phyloP scores from a whole-genome alignment of 176 grass and related monocot species.

The Oryza brachyantha region DNA sequence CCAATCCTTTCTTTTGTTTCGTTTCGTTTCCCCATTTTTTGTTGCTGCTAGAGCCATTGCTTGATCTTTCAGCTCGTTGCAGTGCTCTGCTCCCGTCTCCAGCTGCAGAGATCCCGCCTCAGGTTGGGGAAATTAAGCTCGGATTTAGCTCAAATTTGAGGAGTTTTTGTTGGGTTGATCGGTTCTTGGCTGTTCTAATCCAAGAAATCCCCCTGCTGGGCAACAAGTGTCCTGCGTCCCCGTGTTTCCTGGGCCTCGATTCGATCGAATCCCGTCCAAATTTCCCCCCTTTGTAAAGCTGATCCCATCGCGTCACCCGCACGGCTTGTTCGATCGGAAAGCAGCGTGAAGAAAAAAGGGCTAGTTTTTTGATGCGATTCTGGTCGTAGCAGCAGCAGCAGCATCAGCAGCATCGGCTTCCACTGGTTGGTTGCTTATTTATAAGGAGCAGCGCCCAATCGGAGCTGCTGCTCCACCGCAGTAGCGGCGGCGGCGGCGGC shows the following conservation, averaged over 20 bases:
- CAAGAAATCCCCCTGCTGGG: slow-evolving; percentile 11
- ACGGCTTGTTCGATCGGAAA: slow-evolving; percentile 31
- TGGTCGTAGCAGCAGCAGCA: slow-evolving; percentile 24
- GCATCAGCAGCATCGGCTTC: slow-evolving; percentile 16
- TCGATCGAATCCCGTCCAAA: slow-evolving; percentile 56
- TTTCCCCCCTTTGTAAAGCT: slow-evolving; percentile 40
- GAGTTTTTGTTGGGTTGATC: no score
- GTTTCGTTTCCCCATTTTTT: not conserved
- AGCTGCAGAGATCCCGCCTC: slow-evolving; percentile 33
- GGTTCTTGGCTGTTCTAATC: slow-evolving; percentile 7
- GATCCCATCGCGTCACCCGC: slow-evolving; percentile 68
- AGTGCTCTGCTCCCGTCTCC: slow-evolving; percentile 27
- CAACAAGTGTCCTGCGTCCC: slow-evolving; percentile 46
- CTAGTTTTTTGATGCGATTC: slow-evolving; percentile 36
- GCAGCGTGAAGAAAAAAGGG: slow-evolving; percentile 13
- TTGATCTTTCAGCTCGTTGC: slow-evolving; percentile 47
- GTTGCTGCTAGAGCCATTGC: slow-evolving; percentile 38
- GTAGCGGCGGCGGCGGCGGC: not conserved
- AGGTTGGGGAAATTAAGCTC: not conserved
- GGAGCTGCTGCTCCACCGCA: not conserved
- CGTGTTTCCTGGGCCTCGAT: slow-evolving; percentile 50
- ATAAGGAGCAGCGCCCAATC: slow-evolving; percentile 35
- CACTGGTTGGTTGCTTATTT: slow-evolving; percentile 44
- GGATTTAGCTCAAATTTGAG: slow-evolving; percentile 24
- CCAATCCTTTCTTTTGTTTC: slow-evolving; percentile 15